Percentiles rank a stretch among this genome's conserved stretches.
phyloP scores from a whole-genome alignment of 2,329 filamentous ascomycete species.

The Colletotrichum eleusines region DNA sequence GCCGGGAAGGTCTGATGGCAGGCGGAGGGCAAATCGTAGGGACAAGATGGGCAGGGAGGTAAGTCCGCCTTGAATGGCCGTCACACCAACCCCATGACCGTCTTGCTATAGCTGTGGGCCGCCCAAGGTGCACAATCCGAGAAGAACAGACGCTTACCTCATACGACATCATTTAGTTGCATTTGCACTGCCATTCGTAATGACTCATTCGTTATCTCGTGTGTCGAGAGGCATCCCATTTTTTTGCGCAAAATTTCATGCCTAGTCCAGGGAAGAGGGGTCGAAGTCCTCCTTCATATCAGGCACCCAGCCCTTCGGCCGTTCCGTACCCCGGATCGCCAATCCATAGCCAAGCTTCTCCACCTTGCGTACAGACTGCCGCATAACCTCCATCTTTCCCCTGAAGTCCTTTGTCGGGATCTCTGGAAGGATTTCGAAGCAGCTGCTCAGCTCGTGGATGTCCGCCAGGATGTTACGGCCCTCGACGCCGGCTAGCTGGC shows the following conservation, averaged over 20 bases:
- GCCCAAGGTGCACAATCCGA: not conserved
- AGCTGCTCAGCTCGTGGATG: slow-evolving; percentile 80
- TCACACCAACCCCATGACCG: no score
- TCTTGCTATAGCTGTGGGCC: no score
- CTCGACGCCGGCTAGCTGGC: slow-evolving; percentile 58
- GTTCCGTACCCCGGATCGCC: slow-evolving; percentile 86
- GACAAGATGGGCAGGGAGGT: no score
- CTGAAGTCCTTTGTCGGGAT: slow-evolving; percentile 68
- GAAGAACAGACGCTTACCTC: not conserved
- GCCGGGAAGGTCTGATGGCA: not conserved
- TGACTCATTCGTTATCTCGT: not conserved
- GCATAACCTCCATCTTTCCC: slow-evolving; percentile 89
- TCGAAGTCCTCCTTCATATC: slow-evolving; percentile 65
- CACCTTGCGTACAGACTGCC: slow-evolving; percentile 91
- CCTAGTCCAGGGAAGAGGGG: slow-evolving; percentile 26
- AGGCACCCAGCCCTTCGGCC: slow-evolving; percentile 92
- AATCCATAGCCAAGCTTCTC: slow-evolving; percentile 91
- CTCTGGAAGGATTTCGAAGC: slow-evolving; percentile 80
- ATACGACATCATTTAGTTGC: not conserved
- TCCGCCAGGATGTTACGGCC: slow-evolving; percentile 78
- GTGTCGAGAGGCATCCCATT: not conserved
- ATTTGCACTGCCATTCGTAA: not conserved
- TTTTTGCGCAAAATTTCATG: not conserved
- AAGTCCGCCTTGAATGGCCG: no score
- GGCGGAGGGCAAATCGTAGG: no score